Conservation (phyloP, 768 basidiomycete species). For the Exidia glandulosa region DNA sequence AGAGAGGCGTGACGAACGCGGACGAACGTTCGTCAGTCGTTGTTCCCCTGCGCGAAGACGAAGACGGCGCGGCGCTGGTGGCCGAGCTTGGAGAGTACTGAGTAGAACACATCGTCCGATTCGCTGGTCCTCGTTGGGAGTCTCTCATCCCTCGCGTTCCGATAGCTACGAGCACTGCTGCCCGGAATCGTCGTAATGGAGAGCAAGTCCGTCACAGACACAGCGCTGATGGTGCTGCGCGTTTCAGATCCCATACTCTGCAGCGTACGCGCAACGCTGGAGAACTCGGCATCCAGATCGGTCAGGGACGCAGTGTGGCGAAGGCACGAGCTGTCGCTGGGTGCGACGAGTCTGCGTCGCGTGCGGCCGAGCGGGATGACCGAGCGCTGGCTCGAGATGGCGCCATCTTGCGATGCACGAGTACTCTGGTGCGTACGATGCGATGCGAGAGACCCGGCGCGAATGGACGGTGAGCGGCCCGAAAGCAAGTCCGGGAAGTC, state of each 20-base stretch:
- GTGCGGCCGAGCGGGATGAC: conserved; percentile 57
- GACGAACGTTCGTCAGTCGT: too few species aligned
- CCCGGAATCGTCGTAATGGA: background rate
- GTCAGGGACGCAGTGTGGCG: conserved; percentile 64
- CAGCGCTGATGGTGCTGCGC: background rate
- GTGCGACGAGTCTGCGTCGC: conserved; percentile 47
- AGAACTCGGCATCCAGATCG: conserved; percentile 57
- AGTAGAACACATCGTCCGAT: background rate
- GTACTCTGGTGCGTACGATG: background rate
- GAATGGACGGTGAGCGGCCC: conserved; percentile 20
- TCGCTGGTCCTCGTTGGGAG: background rate
- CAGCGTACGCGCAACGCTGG: conserved; percentile 18
- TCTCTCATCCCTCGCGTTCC: background rate
- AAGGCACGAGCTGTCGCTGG: conserved; percentile 47
- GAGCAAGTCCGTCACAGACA: background rate
- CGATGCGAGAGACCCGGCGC: conserved; percentile 22
- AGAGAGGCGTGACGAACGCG: too few species aligned
- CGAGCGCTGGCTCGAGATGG: conserved; percentile 52
- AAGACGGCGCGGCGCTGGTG: too few species aligned
- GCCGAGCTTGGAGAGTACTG: background rate
- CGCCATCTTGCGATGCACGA: conserved; percentile 64
- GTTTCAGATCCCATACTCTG: background rate
- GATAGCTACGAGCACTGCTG: background rate
- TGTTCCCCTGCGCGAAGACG: too few species aligned
- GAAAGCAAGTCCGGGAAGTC: conserved; percentile 45